Evolutionary conservation across 345 rosid species (phyloP), one percentile per base, ranked within the genome.

Genomic region (Physaria fendleri): DNA sequence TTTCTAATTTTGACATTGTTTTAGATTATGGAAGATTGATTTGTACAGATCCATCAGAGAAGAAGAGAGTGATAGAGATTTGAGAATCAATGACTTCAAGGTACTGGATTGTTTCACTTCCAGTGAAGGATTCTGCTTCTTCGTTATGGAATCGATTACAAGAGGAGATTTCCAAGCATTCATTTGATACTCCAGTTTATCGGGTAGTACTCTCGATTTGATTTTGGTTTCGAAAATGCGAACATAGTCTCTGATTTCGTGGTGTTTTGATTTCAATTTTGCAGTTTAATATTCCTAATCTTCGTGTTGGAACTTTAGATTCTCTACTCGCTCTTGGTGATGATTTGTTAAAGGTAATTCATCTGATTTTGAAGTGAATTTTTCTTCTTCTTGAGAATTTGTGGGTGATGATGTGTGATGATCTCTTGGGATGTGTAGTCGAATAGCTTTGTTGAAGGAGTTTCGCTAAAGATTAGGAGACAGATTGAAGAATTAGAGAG

Each of bases 401-500:
- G n/a, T 8, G 2, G 13, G 27, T 45, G 40, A 1, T 47, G 42
- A 39, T 43, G 59, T 29, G 42, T n/a, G 5, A 14, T 52, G 28
- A 65, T 69, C 59, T 30, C 5, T 49, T 65, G 46, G 9, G 60
- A 54, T 68, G 51, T 73, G 76, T 73, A 94, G 99, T 94, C 99
- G 9, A 94, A 85, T 68, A 84, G 61, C 66, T 90, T 87, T 62
- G 77, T 94, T 25, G 99, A 94, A 77, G 96, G 93, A 48, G 97
- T 87, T 17, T 82, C 90, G 5, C 99, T 81, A 64, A 94, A 94
- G 87, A 87, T 85, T 78, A 87, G 87, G 83, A 79, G 99, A 50
- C 99, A 94, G 85, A 90, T 94, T 50, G 99, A 90, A 77, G 99
- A 94, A 51, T 53, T 94, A 77, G 95, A 94, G 83, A 87, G 84